Base-by-base conservation (phyloP, 495 filamentous ascomycete genomes). In the Annulohypoxylon moriforme region DNA sequence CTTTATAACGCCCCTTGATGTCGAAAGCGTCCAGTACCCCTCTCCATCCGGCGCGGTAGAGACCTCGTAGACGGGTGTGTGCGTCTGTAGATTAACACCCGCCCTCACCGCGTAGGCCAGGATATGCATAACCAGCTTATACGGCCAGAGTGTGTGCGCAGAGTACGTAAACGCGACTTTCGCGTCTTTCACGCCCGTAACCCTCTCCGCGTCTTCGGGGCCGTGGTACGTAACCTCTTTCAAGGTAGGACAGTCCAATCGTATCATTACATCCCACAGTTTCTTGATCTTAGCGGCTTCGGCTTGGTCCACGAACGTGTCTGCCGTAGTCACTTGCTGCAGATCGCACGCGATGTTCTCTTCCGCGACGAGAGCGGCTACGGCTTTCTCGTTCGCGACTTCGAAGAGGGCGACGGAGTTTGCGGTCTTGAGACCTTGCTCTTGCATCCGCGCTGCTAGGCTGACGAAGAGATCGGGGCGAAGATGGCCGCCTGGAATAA, bases 101-200 rank as follows among this genome's bases (percentile, higher is more conserved):
- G 63, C 49, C 14, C 62, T 57, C 3, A 89, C 75, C 11, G 79
- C 79, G 9, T 78, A 67, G 1, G 83, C 79, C 22, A 90, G 73
- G 2, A 92, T 68, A 22, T 87, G 85, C 61, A 85, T 81, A 4
- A 88, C 81, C 59, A 92, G 85, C 62, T 85, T 86, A 73, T 90
- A 92, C n/a, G 89, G 84, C 75, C 78, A 67, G 47, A 79, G 33
- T 72, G 76, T 77, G 7, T 80, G 72, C 0, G 82, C 81, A 33
- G 77, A 67, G n/a, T 74, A 78, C 31, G 64, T 42, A 57, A 81
- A 76, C 22, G 67, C 53, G 27, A 64, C 46, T 31, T 62, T 55
- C 9, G 76, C 74, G 2, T 49, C 68, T 10, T 38, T 47, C 0
- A 75, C 50, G 1, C 71, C 71, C 1, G 74, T 68, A 9, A 53